Evolutionary conservation across 176 grass and related monocot species (phyloP).

Genomic region (Hordeum vulgare): MorexV3_pseudomolecules_assembly NC_058522.1:576738725-576739224

Average conservation of each 20-base stretch:
- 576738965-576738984: conserved; percentile 56
- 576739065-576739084: conserved; percentile 69
- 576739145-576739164: conserved; percentile 35
- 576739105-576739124: conserved; percentile 82
- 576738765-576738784: not conserved
- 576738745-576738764: not conserved
- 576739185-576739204: conserved; percentile 81
- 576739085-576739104: conserved; percentile 45
- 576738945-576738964: conserved; percentile 41
- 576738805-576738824: conserved; percentile 21
- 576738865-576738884: conserved; percentile 48
- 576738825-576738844: conserved; percentile 76
- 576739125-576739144: conserved; percentile 26
- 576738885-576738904: conserved; percentile 85
- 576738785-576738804: too few relatives aligned
- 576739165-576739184: conserved; percentile 59
- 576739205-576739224: conserved; percentile 71
- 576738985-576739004: conserved; percentile 36
- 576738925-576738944: conserved; percentile 75
- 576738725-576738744: not conserved
- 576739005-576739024: conserved; percentile 65
- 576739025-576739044: conserved; percentile 56
- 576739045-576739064: conserved; percentile 62
- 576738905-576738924: conserved; percentile 66
- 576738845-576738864: conserved; percentile 55